These are phyloP conservation scores for Epichloe glyceriae DNA, from an alignment of 2,329 filamentous ascomycete genomes.

Conservation along the genomic window DNA sequence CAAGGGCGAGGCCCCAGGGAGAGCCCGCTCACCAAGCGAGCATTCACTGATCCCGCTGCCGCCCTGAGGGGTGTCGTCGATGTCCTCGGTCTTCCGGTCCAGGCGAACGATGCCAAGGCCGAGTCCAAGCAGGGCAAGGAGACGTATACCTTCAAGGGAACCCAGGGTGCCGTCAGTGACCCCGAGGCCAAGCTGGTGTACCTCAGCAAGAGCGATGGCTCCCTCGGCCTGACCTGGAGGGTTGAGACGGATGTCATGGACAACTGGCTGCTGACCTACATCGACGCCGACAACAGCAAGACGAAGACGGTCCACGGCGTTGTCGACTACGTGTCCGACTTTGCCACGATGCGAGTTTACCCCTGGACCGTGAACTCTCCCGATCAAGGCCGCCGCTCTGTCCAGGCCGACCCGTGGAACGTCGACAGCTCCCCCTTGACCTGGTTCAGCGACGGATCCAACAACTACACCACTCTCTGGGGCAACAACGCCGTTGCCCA, in stretches of 20 bases:
- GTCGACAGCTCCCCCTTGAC: too few relatives aligned
- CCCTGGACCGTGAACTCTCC: too few relatives aligned
- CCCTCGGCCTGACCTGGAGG: too few relatives aligned
- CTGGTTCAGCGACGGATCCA: slow-evolving; percentile 23
- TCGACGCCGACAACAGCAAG: too few relatives aligned
- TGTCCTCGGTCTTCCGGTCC: slow-evolving; percentile 12
- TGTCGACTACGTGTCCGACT: too few relatives aligned
- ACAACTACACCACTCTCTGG: slow-evolving; percentile 36
- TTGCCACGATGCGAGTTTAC: too few relatives aligned
- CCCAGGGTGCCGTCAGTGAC: slow-evolving; percentile 34
- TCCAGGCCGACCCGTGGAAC: too few relatives aligned
- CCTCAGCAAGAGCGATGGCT: slow-evolving; percentile 32
- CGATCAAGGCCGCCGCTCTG: too few relatives aligned
- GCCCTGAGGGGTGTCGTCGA: slow-evolving; percentile 29
- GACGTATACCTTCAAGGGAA: slow-evolving; percentile 30
- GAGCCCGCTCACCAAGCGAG: slow-evolving; percentile 25
- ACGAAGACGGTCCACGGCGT: too few relatives aligned
- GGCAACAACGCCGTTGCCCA: slow-evolving; percentile 49
- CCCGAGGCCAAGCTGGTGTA: slow-evolving; percentile 44
- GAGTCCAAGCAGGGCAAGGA: slow-evolving; percentile 13
- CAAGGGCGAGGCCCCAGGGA: slow-evolving; percentile 29
- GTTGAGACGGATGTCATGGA: too few relatives aligned
- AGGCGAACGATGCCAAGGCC: too few relatives aligned
- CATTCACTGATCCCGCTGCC: slow-evolving; percentile 27
- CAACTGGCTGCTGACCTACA: too few relatives aligned